Conservation (phyloP, 495 filamentous ascomycete species). For the Usnea hakonensis region DNA sequence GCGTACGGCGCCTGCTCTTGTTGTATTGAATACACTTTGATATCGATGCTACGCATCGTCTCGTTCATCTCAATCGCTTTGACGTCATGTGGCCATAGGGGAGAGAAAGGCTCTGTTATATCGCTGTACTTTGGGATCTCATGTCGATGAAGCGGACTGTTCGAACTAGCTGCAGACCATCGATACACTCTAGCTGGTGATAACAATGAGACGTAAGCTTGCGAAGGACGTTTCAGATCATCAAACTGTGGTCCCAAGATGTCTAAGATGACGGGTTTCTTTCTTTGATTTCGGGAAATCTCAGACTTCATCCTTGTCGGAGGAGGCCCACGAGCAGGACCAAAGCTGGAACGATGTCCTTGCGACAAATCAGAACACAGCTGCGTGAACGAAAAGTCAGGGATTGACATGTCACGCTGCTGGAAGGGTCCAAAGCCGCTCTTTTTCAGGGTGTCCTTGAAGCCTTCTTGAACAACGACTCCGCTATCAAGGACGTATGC, state of each 20-base stretch:
- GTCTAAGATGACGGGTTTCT: neutral
- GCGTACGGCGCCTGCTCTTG: neutral
- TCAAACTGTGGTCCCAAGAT: neutral
- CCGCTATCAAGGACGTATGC: conserved; percentile 76
- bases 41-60: neutral
- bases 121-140: neutral
- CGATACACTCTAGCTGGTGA: neutral
- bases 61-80: neutral
- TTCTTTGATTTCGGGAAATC: neutral
- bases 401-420: neutral
- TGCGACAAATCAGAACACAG: neutral
- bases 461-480: conserved; percentile 61
- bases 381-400: neutral
- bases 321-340: neutral
- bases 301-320: neutral
- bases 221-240: neutral
- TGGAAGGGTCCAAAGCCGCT: conserved; percentile 10
- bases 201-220: neutral
- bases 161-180: neutral
- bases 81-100: neutral
- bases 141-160: neutral
- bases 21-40: neutral
- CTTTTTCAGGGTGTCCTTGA: conserved; percentile 39
- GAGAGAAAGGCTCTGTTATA: neutral
- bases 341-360: neutral